These are phyloP conservation scores for Gaertneriomyces semiglobifer DNA, from an alignment of 192 early-diverging fungal genomes.

Conservation along the genomic window DNA sequence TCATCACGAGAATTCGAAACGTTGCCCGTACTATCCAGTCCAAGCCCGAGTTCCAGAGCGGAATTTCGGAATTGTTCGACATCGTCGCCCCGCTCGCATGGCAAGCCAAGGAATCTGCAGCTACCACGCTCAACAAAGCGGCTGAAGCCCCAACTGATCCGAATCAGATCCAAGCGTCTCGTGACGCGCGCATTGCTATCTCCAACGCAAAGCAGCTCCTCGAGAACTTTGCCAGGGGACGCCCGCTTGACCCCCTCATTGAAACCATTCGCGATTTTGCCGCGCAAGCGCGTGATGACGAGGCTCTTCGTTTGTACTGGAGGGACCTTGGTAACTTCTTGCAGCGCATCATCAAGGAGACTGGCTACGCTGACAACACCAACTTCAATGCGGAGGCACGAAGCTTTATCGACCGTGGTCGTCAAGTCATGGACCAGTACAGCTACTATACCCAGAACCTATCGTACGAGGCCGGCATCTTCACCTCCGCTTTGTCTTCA, in stretches of 20 bases:
- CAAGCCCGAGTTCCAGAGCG: constrained; percentile 43
- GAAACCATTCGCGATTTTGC: constrained; percentile 34
- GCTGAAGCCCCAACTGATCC: constrained; percentile 24
- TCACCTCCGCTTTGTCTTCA: constrained; percentile 33
- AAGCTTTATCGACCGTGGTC: constrained; percentile 34
- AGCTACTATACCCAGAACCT: constrained; percentile 31
- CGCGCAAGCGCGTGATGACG: constrained; percentile 29
- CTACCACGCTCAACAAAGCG: constrained; percentile 21
- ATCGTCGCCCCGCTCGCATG: constrained; percentile 30
- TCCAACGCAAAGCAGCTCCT: constrained; percentile 46
- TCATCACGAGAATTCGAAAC: constrained; percentile 37
- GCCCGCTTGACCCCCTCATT: constrained; percentile 44
- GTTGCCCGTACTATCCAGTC: constrained; percentile 29
- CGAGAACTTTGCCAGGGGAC: constrained; percentile 53
- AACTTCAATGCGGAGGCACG: constrained; percentile 30
- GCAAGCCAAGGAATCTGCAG: constrained; percentile 27
- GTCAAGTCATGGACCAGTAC: constrained; percentile 35
- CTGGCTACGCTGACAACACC: constrained; percentile 30
- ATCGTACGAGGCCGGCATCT: constrained; percentile 26
- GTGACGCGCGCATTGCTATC: constrained; percentile 24
- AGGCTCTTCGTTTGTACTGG: constrained; percentile 35
- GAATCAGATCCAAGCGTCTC: constrained; percentile 14
- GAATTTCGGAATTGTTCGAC: constrained; percentile 35
- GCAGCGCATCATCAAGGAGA: constrained; percentile 34
- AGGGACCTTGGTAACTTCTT: constrained; percentile 37